Percentiles rank a stretch among this genome's conserved stretches.
These are phyloP conservation scores for Cladosporium oxysporum DNA, from an alignment of 2,329 filamentous ascomycete genomes.

Conservation along the genomic window DNA sequence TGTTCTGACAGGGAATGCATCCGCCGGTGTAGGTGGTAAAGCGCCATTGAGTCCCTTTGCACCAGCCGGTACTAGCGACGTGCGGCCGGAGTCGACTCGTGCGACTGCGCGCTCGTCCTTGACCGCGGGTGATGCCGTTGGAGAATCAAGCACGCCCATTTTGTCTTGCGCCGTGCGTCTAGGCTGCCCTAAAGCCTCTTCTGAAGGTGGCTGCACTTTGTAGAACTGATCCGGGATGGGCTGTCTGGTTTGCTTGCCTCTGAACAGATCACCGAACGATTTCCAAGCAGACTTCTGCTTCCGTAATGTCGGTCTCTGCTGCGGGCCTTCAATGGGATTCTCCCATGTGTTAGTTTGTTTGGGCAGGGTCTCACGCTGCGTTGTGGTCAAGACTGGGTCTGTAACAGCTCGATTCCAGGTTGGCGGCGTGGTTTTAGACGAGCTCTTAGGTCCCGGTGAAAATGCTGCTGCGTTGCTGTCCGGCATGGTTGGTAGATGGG, in stretches of 20 bases:
- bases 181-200: background rate
- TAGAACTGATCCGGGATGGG: conserved; percentile 21
- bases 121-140: conserved; percentile 10
- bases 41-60: conserved; percentile 1
- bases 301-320: conserved; percentile 17
- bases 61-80: background rate
- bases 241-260: conserved; percentile 25
- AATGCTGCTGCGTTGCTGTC: background rate
- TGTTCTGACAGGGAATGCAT: conserved; percentile 7
- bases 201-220: conserved; percentile 21
- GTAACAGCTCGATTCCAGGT: conserved; percentile 29
- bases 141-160: conserved; percentile 17
- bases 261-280: conserved; percentile 31
- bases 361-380: background rate
- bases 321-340: background rate
- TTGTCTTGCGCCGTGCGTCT: background rate
- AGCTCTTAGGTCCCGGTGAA: background rate
- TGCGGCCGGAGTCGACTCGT: conserved; percentile 10
- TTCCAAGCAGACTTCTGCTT: conserved; percentile 36
- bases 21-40: background rate
- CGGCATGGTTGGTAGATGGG: conserved; percentile 4
- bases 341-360: conserved; percentile 17
- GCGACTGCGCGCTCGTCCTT: background rate
- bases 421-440: conserved; percentile 17
- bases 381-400: conserved; percentile 24